phyloP scores from a whole-genome alignment of 805 yeast species.

The Saturnispora kantuleensis region DNA sequence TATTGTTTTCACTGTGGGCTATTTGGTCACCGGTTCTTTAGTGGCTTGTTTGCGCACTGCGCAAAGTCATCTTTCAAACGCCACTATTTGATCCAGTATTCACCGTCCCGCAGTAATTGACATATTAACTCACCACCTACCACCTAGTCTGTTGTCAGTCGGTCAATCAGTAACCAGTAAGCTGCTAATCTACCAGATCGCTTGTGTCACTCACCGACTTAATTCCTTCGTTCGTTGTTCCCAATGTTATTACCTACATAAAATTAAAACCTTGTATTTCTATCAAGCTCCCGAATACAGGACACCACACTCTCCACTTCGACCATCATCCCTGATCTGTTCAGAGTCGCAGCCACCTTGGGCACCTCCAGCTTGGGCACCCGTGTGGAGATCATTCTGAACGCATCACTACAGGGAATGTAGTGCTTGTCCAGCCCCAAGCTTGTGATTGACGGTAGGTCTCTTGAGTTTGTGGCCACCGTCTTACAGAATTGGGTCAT shows the following conservation, averaged over 20 bases:
- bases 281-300: conserved; percentile 71
- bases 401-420: conserved; percentile 86
- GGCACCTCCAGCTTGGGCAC: background rate
- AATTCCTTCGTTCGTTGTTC: background rate
- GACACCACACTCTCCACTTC: conserved; percentile 88
- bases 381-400: conserved; percentile 63
- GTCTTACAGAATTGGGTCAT: conserved; percentile 83
- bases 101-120: no score
- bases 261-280: conserved; percentile 27
- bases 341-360: conserved; percentile 40
- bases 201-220: no score
- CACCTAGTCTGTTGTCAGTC: no score
- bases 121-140: no score
- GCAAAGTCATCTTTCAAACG: no score
- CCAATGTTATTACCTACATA: background rate
- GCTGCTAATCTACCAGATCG: no score
- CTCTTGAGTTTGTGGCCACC: conserved; percentile 36
- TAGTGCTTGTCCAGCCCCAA: conserved; percentile 34
- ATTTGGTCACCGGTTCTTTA: no score
- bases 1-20: no score
- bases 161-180: no score
- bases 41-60: no score
- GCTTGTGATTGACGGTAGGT: conserved; percentile 20
- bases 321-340: conserved; percentile 80
- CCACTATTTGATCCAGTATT: no score